phyloP scores from a whole-genome alignment of 2,329 filamentous ascomycete species.

The Botrytis deweyae region DNA sequence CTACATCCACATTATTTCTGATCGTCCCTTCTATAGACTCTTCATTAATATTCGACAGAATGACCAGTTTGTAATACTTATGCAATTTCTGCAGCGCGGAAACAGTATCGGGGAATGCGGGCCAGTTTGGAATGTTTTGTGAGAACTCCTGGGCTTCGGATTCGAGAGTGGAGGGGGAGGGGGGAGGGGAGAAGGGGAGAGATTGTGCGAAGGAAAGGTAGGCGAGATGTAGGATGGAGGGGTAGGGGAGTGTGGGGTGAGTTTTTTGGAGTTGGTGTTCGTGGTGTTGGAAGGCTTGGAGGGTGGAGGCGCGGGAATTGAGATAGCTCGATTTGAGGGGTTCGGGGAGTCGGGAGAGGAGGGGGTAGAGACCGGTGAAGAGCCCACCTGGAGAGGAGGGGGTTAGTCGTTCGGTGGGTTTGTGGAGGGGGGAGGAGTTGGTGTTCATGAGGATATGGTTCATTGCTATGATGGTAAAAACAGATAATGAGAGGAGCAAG shows the following conservation, averaged over 20 bases:
- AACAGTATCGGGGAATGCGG: not conserved
- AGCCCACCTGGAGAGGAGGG: slow-evolving; percentile 19
- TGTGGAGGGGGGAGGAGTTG: not conserved
- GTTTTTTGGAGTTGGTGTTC: slow-evolving; percentile 41
- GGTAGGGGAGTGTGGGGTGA: slow-evolving; percentile 41
- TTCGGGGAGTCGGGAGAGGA: slow-evolving; percentile 20
- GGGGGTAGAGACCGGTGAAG: slow-evolving; percentile 21
- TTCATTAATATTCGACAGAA: not conserved
- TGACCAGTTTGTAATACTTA: not conserved
- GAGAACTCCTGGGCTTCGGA: not conserved
- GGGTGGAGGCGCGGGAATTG: slow-evolving; percentile 11
- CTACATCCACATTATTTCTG: slow-evolving; percentile 39
- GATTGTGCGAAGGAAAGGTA: not conserved
- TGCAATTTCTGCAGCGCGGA: not conserved
- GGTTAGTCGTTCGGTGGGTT: not conserved
- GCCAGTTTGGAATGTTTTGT: not conserved
- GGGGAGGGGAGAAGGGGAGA: slow-evolving; percentile 47
- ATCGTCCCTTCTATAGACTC: not conserved
- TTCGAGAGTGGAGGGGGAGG: slow-evolving; percentile 30
- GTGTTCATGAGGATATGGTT: not conserved
- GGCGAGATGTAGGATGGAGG: not conserved
- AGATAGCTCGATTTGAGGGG: slow-evolving; percentile 5
- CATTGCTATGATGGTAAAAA: not conserved
- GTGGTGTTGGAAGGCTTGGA: slow-evolving; percentile 21
- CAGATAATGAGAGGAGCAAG: not conserved